These are phyloP conservation scores for Xylariales sp. DNA, from an alignment of 2,329 filamentous ascomycete genomes.

Conservation along the genomic window DNA sequence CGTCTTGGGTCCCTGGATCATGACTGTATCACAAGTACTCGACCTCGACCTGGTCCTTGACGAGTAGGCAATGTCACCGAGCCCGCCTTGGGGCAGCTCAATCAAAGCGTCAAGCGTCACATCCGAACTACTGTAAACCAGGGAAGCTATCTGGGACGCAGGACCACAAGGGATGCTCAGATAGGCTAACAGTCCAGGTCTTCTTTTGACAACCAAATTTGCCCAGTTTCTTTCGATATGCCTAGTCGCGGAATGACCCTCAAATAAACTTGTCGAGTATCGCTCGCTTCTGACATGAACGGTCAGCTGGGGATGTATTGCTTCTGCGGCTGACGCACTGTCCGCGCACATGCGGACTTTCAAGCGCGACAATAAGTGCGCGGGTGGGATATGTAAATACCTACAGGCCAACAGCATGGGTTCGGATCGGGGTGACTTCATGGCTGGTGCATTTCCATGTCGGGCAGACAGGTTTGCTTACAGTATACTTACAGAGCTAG, in stretches of 20 bases:
- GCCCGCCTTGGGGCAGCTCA: not conserved
- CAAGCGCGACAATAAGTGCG: not conserved
- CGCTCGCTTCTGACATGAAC: conserved; percentile 4
- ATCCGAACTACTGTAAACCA: conserved; percentile 3
- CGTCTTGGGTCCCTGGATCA: not conserved
- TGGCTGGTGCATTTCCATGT: conserved; percentile 17
- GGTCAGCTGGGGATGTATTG: conserved; percentile 16
- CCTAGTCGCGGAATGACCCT: not conserved
- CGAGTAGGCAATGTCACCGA: conserved; percentile 9
- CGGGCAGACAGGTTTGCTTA: conserved; percentile 13
- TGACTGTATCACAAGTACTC: not conserved
- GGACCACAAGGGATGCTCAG: conserved; percentile 14
- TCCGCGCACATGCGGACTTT: not conserved
- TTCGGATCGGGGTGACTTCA: not conserved
- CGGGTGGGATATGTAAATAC: not conserved
- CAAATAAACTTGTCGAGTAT: conserved; percentile 3
- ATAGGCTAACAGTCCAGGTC: not conserved
- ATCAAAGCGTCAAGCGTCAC: conserved; percentile 9
- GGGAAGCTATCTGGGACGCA: not conserved
- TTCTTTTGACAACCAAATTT: not conserved
- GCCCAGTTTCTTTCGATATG: not conserved
- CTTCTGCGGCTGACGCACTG: conserved; percentile 30
- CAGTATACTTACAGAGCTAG: conserved; percentile 9
- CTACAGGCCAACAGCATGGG: not conserved
- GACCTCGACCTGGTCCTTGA: not conserved